These are phyloP conservation scores for Pistacia atlantica DNA, from an alignment of 345 rosid species.

Conservation along the genomic window DNA sequence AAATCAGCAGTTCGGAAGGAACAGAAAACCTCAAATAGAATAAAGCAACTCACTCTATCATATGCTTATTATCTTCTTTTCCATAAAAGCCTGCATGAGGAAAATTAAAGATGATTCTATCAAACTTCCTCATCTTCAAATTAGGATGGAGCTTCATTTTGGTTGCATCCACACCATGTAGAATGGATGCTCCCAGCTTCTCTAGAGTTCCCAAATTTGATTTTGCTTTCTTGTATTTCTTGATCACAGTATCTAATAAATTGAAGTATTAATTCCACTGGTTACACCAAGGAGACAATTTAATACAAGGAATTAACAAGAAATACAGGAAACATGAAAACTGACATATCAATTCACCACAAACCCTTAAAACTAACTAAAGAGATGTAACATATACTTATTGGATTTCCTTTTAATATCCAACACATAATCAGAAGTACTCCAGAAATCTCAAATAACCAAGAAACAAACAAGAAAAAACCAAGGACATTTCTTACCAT, in stretches of 20 bases:
- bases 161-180: conserved; percentile 61
- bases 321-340: no score
- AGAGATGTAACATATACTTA: no score
- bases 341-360: no score
- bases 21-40: background rate
- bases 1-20: background rate
- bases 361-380: no score
- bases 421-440: no score
- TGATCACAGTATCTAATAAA: conserved; percentile 36
- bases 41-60: conserved; percentile 34
- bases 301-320: background rate
- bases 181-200: conserved; percentile 41
- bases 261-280: background rate
- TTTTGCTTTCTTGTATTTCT: conserved; percentile 45
- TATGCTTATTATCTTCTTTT: conserved; percentile 29
- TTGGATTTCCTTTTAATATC: background rate
- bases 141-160: conserved; percentile 34
- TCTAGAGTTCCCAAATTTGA: conserved; percentile 39
- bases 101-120: conserved; percentile 55
- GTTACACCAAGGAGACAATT: background rate
- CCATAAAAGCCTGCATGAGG: conserved; percentile 70
- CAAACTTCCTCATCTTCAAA: conserved; percentile 44
- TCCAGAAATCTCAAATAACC: no score
- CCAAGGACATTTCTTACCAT: background rate
- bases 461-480: no score